phyloP scores from a whole-genome alignment of 1,284 basidiomycete genomes.

The Ceratobasidium sp. region DNA sequence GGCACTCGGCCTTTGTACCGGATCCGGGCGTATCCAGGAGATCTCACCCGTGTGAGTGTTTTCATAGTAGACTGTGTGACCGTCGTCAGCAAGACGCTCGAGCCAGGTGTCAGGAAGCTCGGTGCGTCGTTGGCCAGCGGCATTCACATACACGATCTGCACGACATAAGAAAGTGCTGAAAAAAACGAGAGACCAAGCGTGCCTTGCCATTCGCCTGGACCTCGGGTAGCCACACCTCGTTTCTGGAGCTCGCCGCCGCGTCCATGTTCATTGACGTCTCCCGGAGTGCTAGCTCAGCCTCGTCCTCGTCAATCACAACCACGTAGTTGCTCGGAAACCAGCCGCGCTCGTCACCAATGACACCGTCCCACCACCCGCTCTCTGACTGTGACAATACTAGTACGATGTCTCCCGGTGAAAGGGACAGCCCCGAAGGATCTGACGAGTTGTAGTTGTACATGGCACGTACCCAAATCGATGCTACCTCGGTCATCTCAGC shows the following conservation, averaged over 20 bases:
- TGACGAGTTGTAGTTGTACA: slow-evolving; percentile 88
- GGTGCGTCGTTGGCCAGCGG: slow-evolving; percentile 50
- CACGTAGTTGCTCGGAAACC: slow-evolving; percentile 99
- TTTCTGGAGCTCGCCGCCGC: no score
- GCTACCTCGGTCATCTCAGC: no score
- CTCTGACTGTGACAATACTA: slow-evolving; percentile 88
- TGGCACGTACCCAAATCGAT: slow-evolving; percentile 90
- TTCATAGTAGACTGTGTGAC: slow-evolving; percentile 77
- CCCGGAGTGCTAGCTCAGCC: slow-evolving; percentile 64
- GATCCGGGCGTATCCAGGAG: slow-evolving; percentile 66
- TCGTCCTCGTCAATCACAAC: slow-evolving; percentile 79
- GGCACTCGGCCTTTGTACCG: no score
- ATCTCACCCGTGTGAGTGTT: slow-evolving; percentile 74
- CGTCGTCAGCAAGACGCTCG: slow-evolving; percentile 79
- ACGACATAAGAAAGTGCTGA: slow-evolving; percentile 15
- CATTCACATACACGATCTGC: slow-evolving; percentile 93
- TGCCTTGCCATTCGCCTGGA: slow-evolving; percentile 74
- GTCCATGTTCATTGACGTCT: no score
- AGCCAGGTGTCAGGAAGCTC: slow-evolving; percentile 80
- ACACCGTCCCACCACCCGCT: slow-evolving; percentile 99
- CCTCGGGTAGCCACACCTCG: slow-evolving; percentile 81
- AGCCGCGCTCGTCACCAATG: slow-evolving; percentile 86
- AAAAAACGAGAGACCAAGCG: slow-evolving; percentile 8
- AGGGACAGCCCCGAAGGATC: slow-evolving; percentile 91
- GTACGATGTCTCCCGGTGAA: slow-evolving; percentile 85